These are phyloP conservation scores for Ceratocystiopsis minuta DNA, from an alignment of 2,329 filamentous ascomycete species.

Conservation along the genomic window DNA sequence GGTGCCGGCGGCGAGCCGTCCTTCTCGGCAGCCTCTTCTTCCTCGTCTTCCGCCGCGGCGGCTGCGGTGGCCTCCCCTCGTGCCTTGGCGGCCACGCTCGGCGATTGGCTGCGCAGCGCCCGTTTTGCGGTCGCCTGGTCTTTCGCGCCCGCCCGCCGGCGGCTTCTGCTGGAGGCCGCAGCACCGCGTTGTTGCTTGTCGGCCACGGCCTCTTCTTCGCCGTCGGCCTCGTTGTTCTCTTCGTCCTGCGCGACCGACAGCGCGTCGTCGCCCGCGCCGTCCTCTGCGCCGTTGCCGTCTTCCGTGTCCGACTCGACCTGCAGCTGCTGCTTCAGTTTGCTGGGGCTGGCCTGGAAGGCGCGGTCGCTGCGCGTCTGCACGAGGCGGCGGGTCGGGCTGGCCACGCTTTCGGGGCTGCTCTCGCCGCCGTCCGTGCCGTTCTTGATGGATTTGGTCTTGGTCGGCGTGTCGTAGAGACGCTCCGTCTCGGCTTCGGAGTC, in stretches of 20 bases:
- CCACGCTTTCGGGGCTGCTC: slow-evolving; percentile 33
- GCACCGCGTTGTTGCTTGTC: slow-evolving; percentile 2
- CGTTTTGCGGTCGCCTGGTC: slow-evolving; percentile 8
- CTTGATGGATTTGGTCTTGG: slow-evolving; percentile 26
- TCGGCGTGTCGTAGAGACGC: slow-evolving; percentile 75
- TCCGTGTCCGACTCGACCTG: slow-evolving; percentile 23
- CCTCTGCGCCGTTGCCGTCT: slow-evolving; percentile 16
- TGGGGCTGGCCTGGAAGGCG: slow-evolving; percentile 36
- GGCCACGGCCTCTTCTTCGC: slow-evolving; percentile 7
- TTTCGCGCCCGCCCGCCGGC: slow-evolving; percentile 17
- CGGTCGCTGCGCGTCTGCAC: slow-evolving; percentile 5
- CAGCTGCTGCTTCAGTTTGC: slow-evolving; percentile 47
- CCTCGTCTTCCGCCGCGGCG: slow-evolving; percentile 14
- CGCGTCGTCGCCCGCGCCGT: slow-evolving; percentile 15
- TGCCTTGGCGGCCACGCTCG: slow-evolving; percentile 4
- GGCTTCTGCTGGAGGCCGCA: slow-evolving; percentile 1
- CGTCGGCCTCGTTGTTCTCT: slow-evolving; percentile 18
- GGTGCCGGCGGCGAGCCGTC: not conserved
- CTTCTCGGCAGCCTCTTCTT: too few relatives aligned
- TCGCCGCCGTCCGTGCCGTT: slow-evolving; percentile 13
- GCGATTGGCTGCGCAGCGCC: not conserved
- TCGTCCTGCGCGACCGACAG: slow-evolving; percentile 19
- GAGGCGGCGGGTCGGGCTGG: slow-evolving; percentile 25
- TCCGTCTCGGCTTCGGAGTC: slow-evolving; percentile 86
- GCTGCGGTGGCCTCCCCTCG: slow-evolving; percentile 7